These are phyloP conservation scores for Knufia fluminis DNA, from an alignment of 2,329 filamentous ascomycete genomes.

Conservation along the genomic window DNA sequence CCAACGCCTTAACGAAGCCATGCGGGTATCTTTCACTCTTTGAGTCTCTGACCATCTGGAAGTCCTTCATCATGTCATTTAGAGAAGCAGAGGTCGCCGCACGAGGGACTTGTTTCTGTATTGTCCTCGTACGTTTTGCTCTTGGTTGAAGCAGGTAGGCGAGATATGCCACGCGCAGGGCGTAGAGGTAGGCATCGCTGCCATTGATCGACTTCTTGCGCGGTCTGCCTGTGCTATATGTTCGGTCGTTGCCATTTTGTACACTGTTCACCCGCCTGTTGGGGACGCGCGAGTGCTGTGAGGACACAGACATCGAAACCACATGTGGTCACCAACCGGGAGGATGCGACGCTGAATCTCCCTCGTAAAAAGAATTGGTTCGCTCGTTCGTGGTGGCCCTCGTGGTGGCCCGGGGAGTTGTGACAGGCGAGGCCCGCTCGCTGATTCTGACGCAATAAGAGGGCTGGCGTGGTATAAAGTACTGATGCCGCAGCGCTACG, in stretches of 20 bases:
- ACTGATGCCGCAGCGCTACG: too few relatives aligned
- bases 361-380: too few relatives aligned
- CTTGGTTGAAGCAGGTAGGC: conserved; percentile 88
- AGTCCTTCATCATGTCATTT: conserved; percentile 81
- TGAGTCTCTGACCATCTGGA: conserved; percentile 56
- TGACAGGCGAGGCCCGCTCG: too few relatives aligned
- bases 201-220: conserved; percentile 37
- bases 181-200: conserved; percentile 85
- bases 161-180: conserved; percentile 82
- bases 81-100: conserved; percentile 56
- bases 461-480: too few relatives aligned
- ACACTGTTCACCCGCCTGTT: conserved; percentile 39
- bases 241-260: conserved; percentile 34
- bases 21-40: conserved; percentile 64
- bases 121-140: conserved; percentile 80
- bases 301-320: conserved; percentile 38
- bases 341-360: background rate
- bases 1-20: conserved; percentile 60
- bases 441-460: too few relatives aligned
- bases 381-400: too few relatives aligned
- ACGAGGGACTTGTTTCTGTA: conserved; percentile 51
- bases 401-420: too few relatives aligned
- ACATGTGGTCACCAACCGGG: conserved; percentile 9
- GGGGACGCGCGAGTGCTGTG: conserved; percentile 36
- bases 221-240: conserved; percentile 34